phyloP scores from a whole-genome alignment of 2,329 filamentous ascomycete species.

The Fusarium oxysporum region DNA sequence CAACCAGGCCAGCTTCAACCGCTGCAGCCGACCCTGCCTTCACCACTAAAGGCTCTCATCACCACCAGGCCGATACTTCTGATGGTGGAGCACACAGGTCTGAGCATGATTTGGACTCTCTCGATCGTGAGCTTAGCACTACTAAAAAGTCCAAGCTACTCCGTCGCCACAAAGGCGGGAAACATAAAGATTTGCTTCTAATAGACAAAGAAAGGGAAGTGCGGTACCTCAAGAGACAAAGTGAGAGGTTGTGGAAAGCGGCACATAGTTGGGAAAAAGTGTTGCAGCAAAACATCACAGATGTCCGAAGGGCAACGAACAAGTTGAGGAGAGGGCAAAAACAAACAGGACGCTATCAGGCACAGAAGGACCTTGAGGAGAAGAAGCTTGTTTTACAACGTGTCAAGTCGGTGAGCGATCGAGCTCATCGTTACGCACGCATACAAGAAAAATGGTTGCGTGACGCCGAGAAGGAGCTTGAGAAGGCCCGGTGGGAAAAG shows the following conservation, averaged over 20 bases:
- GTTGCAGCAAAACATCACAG: background rate
- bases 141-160: background rate
- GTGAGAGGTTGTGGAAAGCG: background rate
- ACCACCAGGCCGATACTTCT: background rate
- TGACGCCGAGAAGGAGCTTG: background rate
- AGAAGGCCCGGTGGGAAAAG: background rate
- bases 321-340: no score
- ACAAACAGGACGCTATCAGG: background rate
- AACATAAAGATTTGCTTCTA: background rate
- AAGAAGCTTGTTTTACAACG: background rate
- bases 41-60: background rate
- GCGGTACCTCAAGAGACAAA: background rate
- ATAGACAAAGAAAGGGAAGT: background rate
- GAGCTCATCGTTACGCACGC: background rate
- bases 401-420: background rate
- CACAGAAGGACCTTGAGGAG: background rate
- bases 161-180: background rate
- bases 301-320: background rate
- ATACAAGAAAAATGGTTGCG: background rate
- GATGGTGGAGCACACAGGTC: background rate
- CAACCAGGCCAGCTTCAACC: background rate
- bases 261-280: background rate
- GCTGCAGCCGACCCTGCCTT: background rate
- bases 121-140: background rate
- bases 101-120: background rate